These are phyloP conservation scores for Amanita rubescens DNA, from an alignment of 768 basidiomycete species.

Conservation along the genomic window DNA sequence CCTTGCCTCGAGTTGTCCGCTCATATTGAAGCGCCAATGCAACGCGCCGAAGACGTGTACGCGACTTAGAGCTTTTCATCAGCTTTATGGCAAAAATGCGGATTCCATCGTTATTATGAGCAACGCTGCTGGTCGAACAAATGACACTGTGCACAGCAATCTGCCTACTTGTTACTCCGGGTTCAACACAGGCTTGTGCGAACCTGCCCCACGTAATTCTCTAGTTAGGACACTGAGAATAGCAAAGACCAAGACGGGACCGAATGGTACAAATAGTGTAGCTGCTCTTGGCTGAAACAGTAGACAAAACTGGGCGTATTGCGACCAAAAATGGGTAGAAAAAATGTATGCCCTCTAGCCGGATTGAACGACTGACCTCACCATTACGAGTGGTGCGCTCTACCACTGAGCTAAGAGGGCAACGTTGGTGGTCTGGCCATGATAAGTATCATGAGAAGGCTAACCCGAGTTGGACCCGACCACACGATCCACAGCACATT, in stretches of 20 bases:
- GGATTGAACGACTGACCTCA: constrained; percentile 36
- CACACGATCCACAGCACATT: too few relatives aligned
- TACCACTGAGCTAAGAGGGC: constrained; percentile 51
- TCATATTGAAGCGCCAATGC: not conserved
- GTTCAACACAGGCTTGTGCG: not conserved
- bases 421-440: constrained; percentile 1
- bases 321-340: not conserved
- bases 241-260: not conserved
- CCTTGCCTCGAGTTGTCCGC: not conserved
- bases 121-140: not conserved
- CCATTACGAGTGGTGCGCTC: constrained; percentile 50
- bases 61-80: not conserved
- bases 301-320: too few relatives aligned
- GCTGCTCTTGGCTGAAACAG: not conserved
- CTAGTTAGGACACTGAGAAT: not conserved
- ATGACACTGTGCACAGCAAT: not conserved
- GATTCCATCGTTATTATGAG: not conserved
- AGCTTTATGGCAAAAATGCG: not conserved
- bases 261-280: not conserved
- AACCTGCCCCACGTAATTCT: not conserved
- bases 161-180: not conserved
- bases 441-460: not conserved
- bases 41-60: not conserved
- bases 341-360: constrained; percentile 24
- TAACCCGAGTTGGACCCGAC: too few relatives aligned